A percentile compares a stretch with the other conserved stretches of the same genome.
phyloP scores from a whole-genome alignment of 441 rosid genomes.

The Bruguiera hainesii region DNA sequence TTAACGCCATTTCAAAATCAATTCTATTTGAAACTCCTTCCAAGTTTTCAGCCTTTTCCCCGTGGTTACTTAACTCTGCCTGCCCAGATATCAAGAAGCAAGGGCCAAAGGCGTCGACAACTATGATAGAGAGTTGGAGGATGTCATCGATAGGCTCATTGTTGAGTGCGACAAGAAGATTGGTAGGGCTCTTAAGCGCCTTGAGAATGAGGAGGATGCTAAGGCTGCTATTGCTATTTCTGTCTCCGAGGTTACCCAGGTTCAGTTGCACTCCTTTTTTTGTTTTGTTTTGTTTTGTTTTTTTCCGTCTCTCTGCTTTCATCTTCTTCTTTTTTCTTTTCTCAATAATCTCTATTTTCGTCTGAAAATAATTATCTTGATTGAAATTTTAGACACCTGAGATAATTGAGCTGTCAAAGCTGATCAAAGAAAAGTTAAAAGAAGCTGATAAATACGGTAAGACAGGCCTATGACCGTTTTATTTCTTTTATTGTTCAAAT shows the following conservation, averaged over 20 bases:
- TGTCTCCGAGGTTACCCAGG: conserved; percentile 96
- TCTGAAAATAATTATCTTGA: too few species aligned
- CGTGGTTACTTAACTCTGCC: background rate
- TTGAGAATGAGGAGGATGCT: conserved; percentile 97
- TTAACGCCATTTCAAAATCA: too few species aligned
- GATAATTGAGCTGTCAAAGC: conserved; percentile 71
- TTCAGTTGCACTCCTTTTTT: background rate
- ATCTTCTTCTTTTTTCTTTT: background rate
- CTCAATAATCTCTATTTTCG: background rate
- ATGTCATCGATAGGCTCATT: conserved; percentile 88
- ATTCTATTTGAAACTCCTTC: conserved; percentile 9
- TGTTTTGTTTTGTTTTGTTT: too few species aligned
- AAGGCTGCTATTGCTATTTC: conserved; percentile 99
- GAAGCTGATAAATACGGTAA: conserved; percentile 91
- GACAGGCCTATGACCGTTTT: background rate
- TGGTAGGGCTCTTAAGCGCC: conserved; percentile 94
- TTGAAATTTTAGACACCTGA: conserved; percentile 63
- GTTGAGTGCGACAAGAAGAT: conserved; percentile 98
- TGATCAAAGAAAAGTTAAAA: conserved; percentile 88
- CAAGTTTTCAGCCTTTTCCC: background rate
- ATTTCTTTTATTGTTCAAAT: too few species aligned
- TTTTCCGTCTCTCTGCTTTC: background rate
- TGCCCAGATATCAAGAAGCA: conserved; percentile 77
- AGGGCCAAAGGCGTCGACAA: conserved; percentile 72
- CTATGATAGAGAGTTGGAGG: conserved; percentile 94